Base-by-base conservation (phyloP, 2,329 filamentous ascomycete species). In the Mycocentrospora acerina region DNA sequence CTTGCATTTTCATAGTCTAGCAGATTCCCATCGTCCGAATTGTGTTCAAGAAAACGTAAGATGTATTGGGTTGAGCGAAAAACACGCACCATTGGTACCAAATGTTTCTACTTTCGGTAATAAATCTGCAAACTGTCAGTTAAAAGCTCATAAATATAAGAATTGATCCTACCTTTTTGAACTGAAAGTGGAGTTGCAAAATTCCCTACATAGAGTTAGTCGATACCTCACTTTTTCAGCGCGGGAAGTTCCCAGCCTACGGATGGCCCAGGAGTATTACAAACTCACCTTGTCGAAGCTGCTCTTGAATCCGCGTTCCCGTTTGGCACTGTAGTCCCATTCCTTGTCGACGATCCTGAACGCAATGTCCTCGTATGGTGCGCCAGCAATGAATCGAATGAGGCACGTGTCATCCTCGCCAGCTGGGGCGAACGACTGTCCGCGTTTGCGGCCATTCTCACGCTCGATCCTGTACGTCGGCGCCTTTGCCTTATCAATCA, bases 311-410 rank as follows among this genome's bases (percentile, higher is more conserved):
- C 93, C 94, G 43, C 93, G 81, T 58, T 98, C 93, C 57, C 85
- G 81, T 71, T 96, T 97, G 3, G 91, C 88, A 66, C 89, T 95
- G 66, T 96, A 98, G 68, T 98, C 93, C 93, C 93, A 98, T 70
- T 98, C 93, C 50, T 93, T 91, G 69, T 98, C 93, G 26, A 98
- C 90, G 53, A 98, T 96, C 26, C 91, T 82, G 63, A 98, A 98
- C 7, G 91, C 93, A 61, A 98, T 85, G 60, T 98, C 93, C 68
- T 96, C 88, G 64, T 98, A 98, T 4, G 93, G 93, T 4, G 91
- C 87, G 0, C 94, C 93, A 16, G 91, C 89, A 62, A 95, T 87
- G 71, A 98, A 98, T 16, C 90, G 83, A 57, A 98, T 95, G 45
- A 98, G 75, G 68, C 93, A 98, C 1, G 91, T 98, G 68, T 98